Conservation (phyloP, 345 rosid genomes). For the Acer yangbiense region DNA sequence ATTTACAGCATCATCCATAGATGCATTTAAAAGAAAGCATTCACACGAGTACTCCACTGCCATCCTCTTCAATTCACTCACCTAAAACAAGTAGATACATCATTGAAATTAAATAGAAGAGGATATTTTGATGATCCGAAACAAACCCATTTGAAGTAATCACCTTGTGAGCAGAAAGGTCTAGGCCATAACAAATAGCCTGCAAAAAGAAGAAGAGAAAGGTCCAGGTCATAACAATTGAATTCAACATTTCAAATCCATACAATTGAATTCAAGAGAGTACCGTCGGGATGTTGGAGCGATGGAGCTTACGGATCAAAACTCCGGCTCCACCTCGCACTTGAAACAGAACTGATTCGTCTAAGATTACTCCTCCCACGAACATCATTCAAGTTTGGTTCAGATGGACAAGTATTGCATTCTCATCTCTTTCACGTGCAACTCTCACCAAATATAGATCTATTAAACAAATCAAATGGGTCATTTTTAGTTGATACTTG, state of each 20-base stretch:
- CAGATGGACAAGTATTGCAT: too few species aligned
- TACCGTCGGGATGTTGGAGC: constrained; percentile 7
- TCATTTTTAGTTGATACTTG: too few species aligned
- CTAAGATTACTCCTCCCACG: constrained; percentile 10
- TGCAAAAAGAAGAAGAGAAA: constrained; percentile 18
- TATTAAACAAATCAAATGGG: too few species aligned
- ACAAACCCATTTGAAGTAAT: too few species aligned
- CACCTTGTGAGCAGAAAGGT: constrained; percentile 51
- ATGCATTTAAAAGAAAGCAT: constrained; percentile 45
- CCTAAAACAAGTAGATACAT: constrained; percentile 32
- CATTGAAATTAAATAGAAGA: neutral
- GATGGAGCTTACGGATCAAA: constrained; percentile 8
- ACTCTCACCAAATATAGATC: too few species aligned
- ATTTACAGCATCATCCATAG: constrained; percentile 29
- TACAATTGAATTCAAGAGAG: neutral
- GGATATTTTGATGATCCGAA: neutral
- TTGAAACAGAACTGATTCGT: neutral
- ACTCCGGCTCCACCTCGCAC: neutral
- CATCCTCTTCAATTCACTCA: constrained; percentile 38
- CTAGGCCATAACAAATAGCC: constrained; percentile 53
- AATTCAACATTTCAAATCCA: neutral
- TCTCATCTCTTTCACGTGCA: too few species aligned
- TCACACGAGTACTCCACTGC: constrained; percentile 42
- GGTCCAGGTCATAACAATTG: neutral
- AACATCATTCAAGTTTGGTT: neutral